These are phyloP conservation scores for Penicillium sp. DNA, from an alignment of 2,329 filamentous ascomycete species.

Conservation along the genomic window DNA sequence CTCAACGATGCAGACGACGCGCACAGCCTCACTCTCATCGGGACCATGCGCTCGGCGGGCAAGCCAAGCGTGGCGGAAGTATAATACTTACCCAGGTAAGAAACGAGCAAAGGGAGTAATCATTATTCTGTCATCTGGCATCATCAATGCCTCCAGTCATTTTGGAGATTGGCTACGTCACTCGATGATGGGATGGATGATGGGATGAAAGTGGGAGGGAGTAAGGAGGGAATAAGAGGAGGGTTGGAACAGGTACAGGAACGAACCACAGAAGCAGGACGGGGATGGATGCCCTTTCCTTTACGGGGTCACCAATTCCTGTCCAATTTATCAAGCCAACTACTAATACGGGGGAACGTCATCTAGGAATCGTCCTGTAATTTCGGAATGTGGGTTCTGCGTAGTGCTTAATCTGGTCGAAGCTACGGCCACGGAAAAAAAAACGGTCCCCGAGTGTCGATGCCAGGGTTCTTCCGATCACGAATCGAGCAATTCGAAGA, in stretches of 20 bases:
- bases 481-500: background rate
- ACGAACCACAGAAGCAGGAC: background rate
- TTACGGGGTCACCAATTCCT: background rate
- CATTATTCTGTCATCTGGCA: background rate
- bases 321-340: background rate
- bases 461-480: slow-evolving; percentile 28
- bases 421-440: slow-evolving; percentile 22
- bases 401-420: slow-evolving; percentile 27
- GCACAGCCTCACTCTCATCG: slow-evolving; percentile 37
- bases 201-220: too few relatives aligned
- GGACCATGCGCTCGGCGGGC: slow-evolving; percentile 7
- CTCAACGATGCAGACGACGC: slow-evolving; percentile 18
- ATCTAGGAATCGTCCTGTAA: slow-evolving; percentile 21
- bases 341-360: slow-evolving; percentile 18
- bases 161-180: slow-evolving; percentile 19
- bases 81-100: slow-evolving; percentile 15
- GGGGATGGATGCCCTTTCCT: background rate
- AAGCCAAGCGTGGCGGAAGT: slow-evolving; percentile 17
- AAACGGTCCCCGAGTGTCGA: slow-evolving; percentile 28
- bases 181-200: background rate
- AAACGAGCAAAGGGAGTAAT: background rate
- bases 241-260: background rate
- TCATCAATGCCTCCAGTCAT: background rate
- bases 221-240: background rate
- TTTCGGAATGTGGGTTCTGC: slow-evolving; percentile 12